phyloP scores from a whole-genome alignment of 306 rosid genomes.

The Potentilla sterilis region DNA sequence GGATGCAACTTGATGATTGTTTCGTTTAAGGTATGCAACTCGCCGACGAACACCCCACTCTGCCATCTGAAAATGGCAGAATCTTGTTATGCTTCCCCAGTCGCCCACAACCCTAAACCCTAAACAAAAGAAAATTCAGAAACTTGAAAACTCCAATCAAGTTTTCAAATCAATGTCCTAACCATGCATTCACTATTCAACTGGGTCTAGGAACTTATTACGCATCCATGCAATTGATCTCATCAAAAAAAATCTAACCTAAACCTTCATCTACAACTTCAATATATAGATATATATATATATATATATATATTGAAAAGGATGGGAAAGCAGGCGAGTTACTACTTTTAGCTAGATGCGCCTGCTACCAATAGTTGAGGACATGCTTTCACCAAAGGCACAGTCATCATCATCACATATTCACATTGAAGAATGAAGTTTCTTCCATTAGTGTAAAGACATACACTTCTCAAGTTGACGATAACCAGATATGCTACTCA shows the following conservation, averaged over 20 bases:
- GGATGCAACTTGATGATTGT: slow-evolving; percentile 32
- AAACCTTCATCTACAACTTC: background rate
- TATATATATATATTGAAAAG: background rate
- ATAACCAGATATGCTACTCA: background rate
- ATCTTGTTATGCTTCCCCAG: background rate
- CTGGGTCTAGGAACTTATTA: background rate
- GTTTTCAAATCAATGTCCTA: background rate
- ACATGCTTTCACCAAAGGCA: background rate
- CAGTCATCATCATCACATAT: background rate
- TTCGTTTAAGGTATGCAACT: slow-evolving; percentile 26
- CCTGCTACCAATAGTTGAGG: background rate
- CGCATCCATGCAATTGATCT: background rate
- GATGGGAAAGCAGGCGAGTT: background rate
- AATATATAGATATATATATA: background rate
- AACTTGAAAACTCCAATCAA: background rate
- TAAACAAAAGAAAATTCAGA: background rate
- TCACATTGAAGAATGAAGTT: background rate
- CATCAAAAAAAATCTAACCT: background rate
- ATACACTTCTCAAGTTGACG: background rate
- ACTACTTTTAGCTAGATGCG: background rate
- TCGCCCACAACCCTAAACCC: no score
- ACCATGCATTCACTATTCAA: slow-evolving; percentile 1
- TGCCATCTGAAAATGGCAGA: slow-evolving; percentile 31
- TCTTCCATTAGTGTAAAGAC: background rate
- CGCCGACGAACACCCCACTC: slow-evolving; percentile 41